Base-by-base conservation (phyloP, 768 basidiomycete genomes). In the Tubosaeta brunneosetosa region DNA sequence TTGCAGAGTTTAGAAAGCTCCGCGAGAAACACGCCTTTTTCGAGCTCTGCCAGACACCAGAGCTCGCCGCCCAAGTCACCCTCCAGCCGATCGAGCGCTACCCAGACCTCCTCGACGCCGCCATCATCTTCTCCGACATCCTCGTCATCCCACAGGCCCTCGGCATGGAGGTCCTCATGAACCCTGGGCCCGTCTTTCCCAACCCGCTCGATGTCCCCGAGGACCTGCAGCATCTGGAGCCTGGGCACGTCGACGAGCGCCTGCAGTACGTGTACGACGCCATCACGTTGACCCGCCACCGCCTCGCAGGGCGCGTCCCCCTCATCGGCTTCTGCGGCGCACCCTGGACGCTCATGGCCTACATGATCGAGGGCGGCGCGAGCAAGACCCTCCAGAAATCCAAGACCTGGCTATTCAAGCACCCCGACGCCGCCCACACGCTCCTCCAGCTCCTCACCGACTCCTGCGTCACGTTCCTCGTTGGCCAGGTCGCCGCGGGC, bases 71-170 rank as follows among this genome's bases (percentile, higher is more conserved):
- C 37, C 83, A 92, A 65, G 76, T 99, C 62, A 98, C 97, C 13
- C 71, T 97, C 17, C 97, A 98, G 69, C 97, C 97, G 47, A 91
- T 98, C 63, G 82, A 86, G 46, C 84, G 93, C 42, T 98, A 89
- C 72, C 67, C 82, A 2, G 91, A 86, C 33, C 70, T 99, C 62
- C 70, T 99, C 62, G 97, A 98, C 71, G 95, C 95, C 10, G 82
- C 93, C 50, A 98, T 98, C 74, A 97, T 98, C 71, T 99, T 99
- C 77, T 90, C 85, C 61, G 97, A 98, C 68, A 99, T 98, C 72
- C 86, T 99, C 57, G 94, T 99, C 68, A 77, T 99, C 51, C 97
- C 97, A 0, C 94, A 98, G 66, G 97, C 97, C 19, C 84, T 99
- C 85, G 97, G 97, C 16, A 88, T 99, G 85, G 86, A 87, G 62